These are phyloP conservation scores for Chamaecrista fasciculata DNA, from an alignment of 306 rosid species.

Conservation along the genomic window DNA sequence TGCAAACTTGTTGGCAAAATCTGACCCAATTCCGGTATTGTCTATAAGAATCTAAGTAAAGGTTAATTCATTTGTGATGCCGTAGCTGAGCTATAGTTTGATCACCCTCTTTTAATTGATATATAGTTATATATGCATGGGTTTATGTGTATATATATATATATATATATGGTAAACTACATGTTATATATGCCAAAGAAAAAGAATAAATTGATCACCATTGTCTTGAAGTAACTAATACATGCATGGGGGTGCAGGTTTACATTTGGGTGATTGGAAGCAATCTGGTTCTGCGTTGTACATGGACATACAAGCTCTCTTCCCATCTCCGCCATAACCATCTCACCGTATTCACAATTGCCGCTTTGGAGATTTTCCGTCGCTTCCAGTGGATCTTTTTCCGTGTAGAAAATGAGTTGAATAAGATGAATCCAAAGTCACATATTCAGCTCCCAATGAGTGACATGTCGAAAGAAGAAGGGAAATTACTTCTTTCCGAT, in stretches of 20 bases:
- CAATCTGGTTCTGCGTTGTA: slow-evolving; percentile 88
- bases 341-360: slow-evolving; percentile 74
- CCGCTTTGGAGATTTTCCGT: slow-evolving; percentile 88
- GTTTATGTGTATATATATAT: too few species aligned
- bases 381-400: slow-evolving; percentile 98
- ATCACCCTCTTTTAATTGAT: not conserved
- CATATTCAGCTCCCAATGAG: slow-evolving; percentile 54
- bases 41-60: not conserved
- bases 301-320: slow-evolving; percentile 99
- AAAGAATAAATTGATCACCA: slow-evolving; percentile 14
- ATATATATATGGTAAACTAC: too few species aligned
- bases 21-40: not conserved
- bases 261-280: slow-evolving; percentile 91
- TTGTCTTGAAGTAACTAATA: slow-evolving; percentile 21
- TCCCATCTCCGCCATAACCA: slow-evolving; percentile 98
- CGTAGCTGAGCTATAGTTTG: not conserved
- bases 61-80: not conserved
- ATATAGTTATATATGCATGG: too few species aligned
- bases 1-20: not conserved
- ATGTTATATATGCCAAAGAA: slow-evolving; percentile 4
- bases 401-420: slow-evolving; percentile 93
- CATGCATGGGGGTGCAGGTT: slow-evolving; percentile 57
- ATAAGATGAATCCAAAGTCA: slow-evolving; percentile 71
- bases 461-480: slow-evolving; percentile 66
- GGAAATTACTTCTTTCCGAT: slow-evolving; percentile 56